phyloP scores from a whole-genome alignment of 768 basidiomycete genomes.

The Suillus tomentosus region DNA sequence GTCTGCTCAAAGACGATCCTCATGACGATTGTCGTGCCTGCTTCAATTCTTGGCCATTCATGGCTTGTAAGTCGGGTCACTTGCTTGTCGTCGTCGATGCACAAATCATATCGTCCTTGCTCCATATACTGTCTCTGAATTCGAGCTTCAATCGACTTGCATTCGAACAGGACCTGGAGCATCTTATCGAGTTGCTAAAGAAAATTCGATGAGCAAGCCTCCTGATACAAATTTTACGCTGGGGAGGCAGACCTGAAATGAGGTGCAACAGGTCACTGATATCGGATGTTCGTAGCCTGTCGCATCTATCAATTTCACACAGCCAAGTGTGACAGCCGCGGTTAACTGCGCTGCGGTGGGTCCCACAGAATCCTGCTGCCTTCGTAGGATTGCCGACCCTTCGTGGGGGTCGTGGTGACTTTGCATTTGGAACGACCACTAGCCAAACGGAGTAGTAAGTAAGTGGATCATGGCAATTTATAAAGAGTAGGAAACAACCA shows the following conservation, averaged over 20 bases:
- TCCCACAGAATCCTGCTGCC: too few species aligned
- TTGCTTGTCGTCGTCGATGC: constrained; percentile 25
- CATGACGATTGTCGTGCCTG: constrained; percentile 30
- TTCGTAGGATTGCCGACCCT: too few species aligned
- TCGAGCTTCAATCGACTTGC: constrained; percentile 21
- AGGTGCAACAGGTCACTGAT: constrained; percentile 24
- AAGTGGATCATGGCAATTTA: neutral
- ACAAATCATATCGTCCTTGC: constrained; percentile 26
- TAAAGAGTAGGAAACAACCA: neutral
- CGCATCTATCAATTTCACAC: constrained; percentile 28
- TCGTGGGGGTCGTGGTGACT: too few species aligned
- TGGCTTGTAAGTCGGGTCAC: constrained; percentile 28
- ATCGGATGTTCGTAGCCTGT: constrained; percentile 26
- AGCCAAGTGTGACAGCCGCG: constrained; percentile 8
- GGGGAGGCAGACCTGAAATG: constrained; percentile 24
- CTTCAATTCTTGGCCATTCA: constrained; percentile 27
- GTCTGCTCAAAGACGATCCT: constrained; percentile 26
- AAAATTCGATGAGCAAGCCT: neutral
- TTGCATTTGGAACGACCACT: neutral
- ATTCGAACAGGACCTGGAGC: constrained; percentile 19
- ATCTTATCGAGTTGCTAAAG: constrained; percentile 25
- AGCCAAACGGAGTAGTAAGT: neutral
- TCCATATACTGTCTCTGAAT: constrained; percentile 29
- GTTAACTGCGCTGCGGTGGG: neutral
- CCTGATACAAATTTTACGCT: neutral